Evolutionary conservation across 495 filamentous ascomycete genomes (phyloP), one percentile per base, ranked within the genome.

Genomic region (Usnea hakonensis): DNA sequence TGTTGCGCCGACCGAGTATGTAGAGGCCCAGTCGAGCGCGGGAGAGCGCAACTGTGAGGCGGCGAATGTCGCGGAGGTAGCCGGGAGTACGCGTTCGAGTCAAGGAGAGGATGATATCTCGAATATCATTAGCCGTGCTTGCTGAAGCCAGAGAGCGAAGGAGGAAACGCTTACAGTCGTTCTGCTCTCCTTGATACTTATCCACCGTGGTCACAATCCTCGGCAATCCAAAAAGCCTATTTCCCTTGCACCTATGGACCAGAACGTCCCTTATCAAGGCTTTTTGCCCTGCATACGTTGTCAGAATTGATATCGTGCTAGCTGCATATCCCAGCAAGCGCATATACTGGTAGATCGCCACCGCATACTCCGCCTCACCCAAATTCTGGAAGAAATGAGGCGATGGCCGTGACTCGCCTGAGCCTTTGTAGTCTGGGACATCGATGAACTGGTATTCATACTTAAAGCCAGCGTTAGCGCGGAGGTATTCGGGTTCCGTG

Each of bases 111-210:
- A 98, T 91, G 63, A 98, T 85, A 71, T 96, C 48, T 52, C 17
- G 5, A 32, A 1, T 1, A 52, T 32, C n/a, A 10, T 52, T 32
- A 52, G 16, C 8, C 9, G 3, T 1, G 5, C 6, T 5, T 32
- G 48, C 26, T 30, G 2, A 50, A 30, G 23, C 14, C 19, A 9
- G 28, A 52, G 48, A 52, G 28, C 19, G 28, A 30, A 52, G 21
- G 26, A 52, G 9, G 16, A 7, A 19, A 32, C 48, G 48, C 48
- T 52, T 32, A 52, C 48, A 62, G 69, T 97, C 94, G 75, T 97
- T 99, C 76, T 99, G 94, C 79, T 97, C 95, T 66, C 94, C 94
- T 77, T 99, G 94, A 68, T 97, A 99, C 73, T 95, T 95, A 74
- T 99, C 94, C 59, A 99, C 95, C 21, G 95, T 97, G 1, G 88